phyloP scores from a whole-genome alignment of 192 early-diverging fungal genomes.

The Backusella parvicylindrica region DNA sequence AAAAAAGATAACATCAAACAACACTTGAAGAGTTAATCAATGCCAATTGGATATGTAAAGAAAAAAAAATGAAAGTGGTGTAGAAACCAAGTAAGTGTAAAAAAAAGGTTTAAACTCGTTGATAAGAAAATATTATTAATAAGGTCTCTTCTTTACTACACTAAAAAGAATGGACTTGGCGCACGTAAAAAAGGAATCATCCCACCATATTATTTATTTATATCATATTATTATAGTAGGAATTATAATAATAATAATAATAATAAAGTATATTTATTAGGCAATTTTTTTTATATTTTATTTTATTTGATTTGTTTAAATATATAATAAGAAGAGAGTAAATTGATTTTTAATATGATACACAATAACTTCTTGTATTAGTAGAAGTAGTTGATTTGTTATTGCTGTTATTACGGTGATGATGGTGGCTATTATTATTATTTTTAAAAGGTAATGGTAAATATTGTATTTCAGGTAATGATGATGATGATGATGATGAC shows the following conservation, averaged over 20 bases:
- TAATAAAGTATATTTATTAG: not conserved
- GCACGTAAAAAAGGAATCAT: not conserved
- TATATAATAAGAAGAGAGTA: not conserved
- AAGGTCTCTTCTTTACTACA: not conserved
- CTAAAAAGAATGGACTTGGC: not conserved
- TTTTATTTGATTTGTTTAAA: not conserved
- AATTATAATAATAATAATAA: not conserved
- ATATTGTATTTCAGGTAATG: not conserved
- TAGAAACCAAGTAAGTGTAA: not conserved
- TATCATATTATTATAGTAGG: too few species aligned
- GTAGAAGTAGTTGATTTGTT: not conserved
- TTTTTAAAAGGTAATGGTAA: not conserved
- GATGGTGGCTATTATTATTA: not conserved
- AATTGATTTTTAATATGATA: not conserved
- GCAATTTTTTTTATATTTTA: not conserved
- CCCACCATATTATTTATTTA: too few species aligned
- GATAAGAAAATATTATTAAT: not conserved
- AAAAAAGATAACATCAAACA: not conserved
- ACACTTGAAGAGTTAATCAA: not conserved
- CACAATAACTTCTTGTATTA: not conserved
- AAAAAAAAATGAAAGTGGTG: not conserved
- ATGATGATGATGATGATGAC: not conserved
- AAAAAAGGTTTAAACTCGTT: not conserved
- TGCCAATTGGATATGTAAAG: not conserved
- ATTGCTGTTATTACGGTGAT: not conserved